Base-by-base conservation (phyloP, 78 protist genomes). In the Dictyostelium brefeldianum region DNA sequence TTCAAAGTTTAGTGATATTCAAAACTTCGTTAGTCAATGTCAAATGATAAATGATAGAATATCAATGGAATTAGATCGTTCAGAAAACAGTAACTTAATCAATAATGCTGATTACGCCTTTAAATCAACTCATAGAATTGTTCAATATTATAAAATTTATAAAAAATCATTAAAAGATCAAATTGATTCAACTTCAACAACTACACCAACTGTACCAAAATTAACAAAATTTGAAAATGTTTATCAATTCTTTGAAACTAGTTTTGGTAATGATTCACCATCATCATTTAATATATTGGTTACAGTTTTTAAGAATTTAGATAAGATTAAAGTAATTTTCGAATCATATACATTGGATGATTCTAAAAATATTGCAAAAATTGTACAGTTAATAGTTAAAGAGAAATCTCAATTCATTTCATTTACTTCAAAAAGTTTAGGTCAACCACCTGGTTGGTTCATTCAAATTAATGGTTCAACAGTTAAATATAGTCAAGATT, bases 291-390 rank as follows among this genome's bases (percentile, higher is more conserved):
- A n/a, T 47, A 73, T 73, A 29, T 47, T 73, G 15, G 17, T 29
- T 8, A 73, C 57, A 20, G 79, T 73, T 17, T 46, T 31, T 46
- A 73, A 73, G 29, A 73, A 73, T 73, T 43, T 73, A 11, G 79
- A 73, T 8, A 73, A 73, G 31, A 73, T 73, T 8, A 73, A 73
- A n/a, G 51, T 73, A 2, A 73, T 73, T 73, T 73, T 73, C 36
- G 79, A 73, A 73, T 73, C 79, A 17, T 73, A 73, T 73, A 73
- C 79, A 46, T 46, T 73, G 18, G 79, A 73, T n/a, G 79, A 73
- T 73, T 73, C 79, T n/a, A 73, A 73, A 31, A 73, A 73, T 73
- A 47, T 73, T 22, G 79, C 54, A 20, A 73, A 73, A 48, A 73
- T 73, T 46, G 79, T 50, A 29, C 79, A 73, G 46, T 46, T 73